These are phyloP conservation scores for Triticum dicoccoides DNA, from an alignment of 176 grass and related monocot species.

Conservation along the genomic window DNA sequence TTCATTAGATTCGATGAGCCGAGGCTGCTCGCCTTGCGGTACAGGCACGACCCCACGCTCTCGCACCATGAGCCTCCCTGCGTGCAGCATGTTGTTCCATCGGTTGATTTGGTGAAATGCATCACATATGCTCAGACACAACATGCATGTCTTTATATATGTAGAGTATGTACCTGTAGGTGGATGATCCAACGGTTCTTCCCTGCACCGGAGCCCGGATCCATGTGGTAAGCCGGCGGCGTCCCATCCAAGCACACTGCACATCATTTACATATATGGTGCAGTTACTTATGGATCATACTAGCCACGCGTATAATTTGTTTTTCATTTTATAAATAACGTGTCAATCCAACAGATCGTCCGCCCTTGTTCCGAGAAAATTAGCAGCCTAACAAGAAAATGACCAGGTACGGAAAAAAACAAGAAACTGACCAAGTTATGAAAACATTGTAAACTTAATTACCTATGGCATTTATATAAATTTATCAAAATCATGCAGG, in stretches of 20 bases:
- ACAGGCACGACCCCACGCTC: slow-evolving; percentile 40
- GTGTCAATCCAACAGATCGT: no score
- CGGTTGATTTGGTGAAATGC: not conserved
- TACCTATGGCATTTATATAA: not conserved
- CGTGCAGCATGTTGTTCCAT: not conserved
- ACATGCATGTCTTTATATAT: not conserved
- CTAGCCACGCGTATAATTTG: no score
- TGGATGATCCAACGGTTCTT: slow-evolving; percentile 67
- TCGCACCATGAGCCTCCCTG: slow-evolving; percentile 91
- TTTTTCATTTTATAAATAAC: no score
- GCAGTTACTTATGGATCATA: not conserved
- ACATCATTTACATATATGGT: not conserved
- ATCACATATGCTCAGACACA: not conserved
- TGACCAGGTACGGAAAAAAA: no score
- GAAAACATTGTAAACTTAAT: not conserved
- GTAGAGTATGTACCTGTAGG: slow-evolving; percentile 34
- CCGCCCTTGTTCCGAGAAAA: not conserved
- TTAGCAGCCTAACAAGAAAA: not conserved
- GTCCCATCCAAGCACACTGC: slow-evolving; percentile 89
- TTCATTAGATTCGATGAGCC: slow-evolving; percentile 76
- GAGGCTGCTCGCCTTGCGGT: slow-evolving; percentile 40
- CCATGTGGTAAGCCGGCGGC: slow-evolving; percentile 67
- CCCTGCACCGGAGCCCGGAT: slow-evolving; percentile 52
- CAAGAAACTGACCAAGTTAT: no score
- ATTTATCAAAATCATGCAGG: not conserved